These are phyloP conservation scores for Capronia epimyces DNA, from an alignment of 2,329 filamentous ascomycete genomes.

Conservation along the genomic window DNA sequence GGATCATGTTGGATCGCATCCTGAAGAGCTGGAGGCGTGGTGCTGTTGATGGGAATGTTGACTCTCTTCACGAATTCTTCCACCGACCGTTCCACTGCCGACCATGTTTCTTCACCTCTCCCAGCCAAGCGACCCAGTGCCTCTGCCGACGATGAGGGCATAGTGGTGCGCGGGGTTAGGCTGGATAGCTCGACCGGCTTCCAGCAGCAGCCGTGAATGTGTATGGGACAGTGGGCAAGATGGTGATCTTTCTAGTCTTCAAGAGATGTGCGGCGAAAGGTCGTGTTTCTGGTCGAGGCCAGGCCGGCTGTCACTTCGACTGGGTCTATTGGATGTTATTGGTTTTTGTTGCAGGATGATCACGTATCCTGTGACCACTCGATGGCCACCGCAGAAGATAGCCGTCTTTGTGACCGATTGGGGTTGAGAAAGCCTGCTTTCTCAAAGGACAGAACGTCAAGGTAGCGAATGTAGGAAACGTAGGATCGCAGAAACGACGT, in stretches of 20 bases:
- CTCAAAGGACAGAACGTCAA: conserved; percentile 13
- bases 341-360: conserved; percentile 6
- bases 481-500: conserved; percentile 14
- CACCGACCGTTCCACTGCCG: conserved; percentile 2
- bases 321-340: conserved; percentile 16
- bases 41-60: conserved; percentile 52
- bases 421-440: conserved; percentile 21
- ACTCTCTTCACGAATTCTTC: conserved; percentile 44
- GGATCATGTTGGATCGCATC: conserved; percentile 62
- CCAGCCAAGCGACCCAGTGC: conserved; percentile 13
- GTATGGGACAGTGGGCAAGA: neutral
- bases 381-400: conserved; percentile 5
- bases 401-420: conserved; percentile 5
- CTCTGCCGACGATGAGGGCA: conserved; percentile 11
- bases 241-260: neutral
- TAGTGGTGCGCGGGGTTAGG: neutral
- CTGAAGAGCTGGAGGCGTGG: conserved; percentile 51
- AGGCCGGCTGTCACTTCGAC: conserved; percentile 6
- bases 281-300: conserved; percentile 7
- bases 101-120: conserved; percentile 8
- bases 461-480: conserved; percentile 21
- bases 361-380: conserved; percentile 13
- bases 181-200: neutral
- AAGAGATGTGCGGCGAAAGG: neutral
- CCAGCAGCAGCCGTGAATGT: neutral